phyloP scores from a whole-genome alignment of 202 grass and related monocot genomes.

The Panicum hallii region DNA sequence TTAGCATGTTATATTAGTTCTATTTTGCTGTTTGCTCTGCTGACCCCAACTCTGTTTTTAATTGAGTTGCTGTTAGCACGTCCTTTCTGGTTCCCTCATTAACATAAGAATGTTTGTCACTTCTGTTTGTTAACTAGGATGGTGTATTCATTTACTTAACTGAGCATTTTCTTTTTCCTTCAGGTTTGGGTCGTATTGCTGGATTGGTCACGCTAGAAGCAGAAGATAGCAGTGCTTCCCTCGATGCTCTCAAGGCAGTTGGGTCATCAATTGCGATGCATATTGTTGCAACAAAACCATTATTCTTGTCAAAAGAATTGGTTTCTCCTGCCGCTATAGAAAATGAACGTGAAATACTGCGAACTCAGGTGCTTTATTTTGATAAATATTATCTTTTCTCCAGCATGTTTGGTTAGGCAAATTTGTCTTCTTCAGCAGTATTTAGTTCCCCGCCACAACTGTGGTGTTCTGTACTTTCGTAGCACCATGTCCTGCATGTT shows the following conservation, averaged over 20 bases:
- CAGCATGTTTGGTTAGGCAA: background rate
- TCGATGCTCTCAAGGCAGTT: conserved; percentile 73
- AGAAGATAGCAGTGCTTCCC: conserved; percentile 67
- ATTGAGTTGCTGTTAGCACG: conserved; percentile 5
- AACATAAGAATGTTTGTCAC: background rate
- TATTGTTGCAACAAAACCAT: conserved; percentile 84
- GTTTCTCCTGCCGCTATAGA: conserved; percentile 79
- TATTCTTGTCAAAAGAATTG: conserved; percentile 94
- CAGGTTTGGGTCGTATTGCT: conserved; percentile 87
- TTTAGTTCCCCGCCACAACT: background rate
- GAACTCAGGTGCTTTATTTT: conserved; percentile 66
- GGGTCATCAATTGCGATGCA: conserved; percentile 91
- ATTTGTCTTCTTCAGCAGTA: background rate
- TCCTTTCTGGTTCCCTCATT: background rate
- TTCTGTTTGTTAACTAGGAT: background rate
- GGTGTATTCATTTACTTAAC: conserved; percentile 11
- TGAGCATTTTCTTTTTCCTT: conserved; percentile 22
- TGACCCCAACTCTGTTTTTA: conserved; percentile 1
- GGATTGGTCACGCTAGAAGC: conserved; percentile 83
- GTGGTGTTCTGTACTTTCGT: background rate
- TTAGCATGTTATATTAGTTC: conserved; percentile 10
- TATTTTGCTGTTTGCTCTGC: conserved; percentile 19
- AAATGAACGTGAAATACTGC: conserved; percentile 80
- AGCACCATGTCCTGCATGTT: background rate
- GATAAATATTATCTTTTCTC: background rate